Evolutionary conservation across 257 asterid genomes (phyloP), one percentile per base, ranked within the genome.

Genomic region (Solanum pinnatisectum): DNA sequence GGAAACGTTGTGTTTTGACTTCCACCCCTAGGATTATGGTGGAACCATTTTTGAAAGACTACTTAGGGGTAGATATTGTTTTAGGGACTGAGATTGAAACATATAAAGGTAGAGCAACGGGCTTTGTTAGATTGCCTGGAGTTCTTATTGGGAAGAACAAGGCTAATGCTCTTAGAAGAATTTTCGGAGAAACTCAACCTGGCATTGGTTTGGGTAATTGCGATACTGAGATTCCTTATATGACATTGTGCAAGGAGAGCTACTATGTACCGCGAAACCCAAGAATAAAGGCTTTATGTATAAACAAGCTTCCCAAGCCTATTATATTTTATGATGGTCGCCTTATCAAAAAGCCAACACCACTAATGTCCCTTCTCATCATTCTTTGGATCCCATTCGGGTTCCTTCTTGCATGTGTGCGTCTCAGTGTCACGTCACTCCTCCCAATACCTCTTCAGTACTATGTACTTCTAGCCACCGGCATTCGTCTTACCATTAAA

Each of bases 271-370:
- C 39, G 18, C 2, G 16, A 42, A 44, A 44, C 0, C 84, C 65
- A 44, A 27, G 30, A 35, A n/a, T 35, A 35, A 37, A 84, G 16
- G 76, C 74, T 35, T 23, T 56, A 20, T 12, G 5, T 36, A 15
- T 1, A 42, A 86, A 90, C 12, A 25, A 84, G 10, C 63, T 92
- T 36, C 91, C 92, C 2, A 90, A 86, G 37, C 91, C 93, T n/a
- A 90, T 91, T 84, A 88, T 91, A 36, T 91, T 92, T 89, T 91
- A 91, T 63, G 93, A 92, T 36, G 91, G 92, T 6, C 92, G 93
- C 1, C 91, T 91, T 1, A 91, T 90, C 39, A 85, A 86, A 36
- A 90, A 85, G 32, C 94, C 93, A 6, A 86, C 91, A 12, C 93
- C 93, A 15, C 33, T 88, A 20, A 74, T 52, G 16, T 87, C 92